Conservation (phyloP, 495 filamentous ascomycete genomes). For the Talaromyces stipitatus region DNA sequence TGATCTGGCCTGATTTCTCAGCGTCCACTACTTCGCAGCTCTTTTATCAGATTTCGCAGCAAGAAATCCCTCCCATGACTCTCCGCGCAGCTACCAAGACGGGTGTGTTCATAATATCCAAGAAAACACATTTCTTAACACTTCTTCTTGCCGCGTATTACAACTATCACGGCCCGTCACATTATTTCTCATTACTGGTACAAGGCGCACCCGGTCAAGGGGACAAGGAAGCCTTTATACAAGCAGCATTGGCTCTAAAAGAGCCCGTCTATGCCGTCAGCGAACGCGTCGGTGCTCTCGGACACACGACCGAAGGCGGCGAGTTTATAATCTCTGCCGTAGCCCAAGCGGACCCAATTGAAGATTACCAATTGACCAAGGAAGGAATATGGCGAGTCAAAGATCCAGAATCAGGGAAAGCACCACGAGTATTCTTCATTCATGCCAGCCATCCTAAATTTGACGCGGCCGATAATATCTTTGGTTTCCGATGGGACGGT, state of each 20-base stretch:
- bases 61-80: conserved; percentile 30
- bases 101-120: conserved; percentile 51
- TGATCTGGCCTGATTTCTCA: conserved; percentile 61
- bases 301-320: conserved; percentile 23
- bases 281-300: conserved; percentile 31
- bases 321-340: conserved; percentile 31
- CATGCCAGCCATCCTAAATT: conserved; percentile 50
- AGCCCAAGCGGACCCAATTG: conserved; percentile 39
- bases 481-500: conserved; percentile 31
- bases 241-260: conserved; percentile 43
- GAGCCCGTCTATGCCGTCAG: conserved; percentile 45
- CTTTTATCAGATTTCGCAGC: conserved; percentile 47
- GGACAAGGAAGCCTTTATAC: conserved; percentile 59
- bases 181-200: conserved; percentile 51
- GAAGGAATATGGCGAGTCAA: conserved; percentile 31
- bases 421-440: conserved; percentile 40
- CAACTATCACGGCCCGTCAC: conserved; percentile 51
- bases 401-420: conserved; percentile 21
- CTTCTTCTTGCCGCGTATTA: conserved; percentile 56
- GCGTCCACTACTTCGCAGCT: conserved; percentile 39
- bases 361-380: conserved; percentile 32
- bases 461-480: conserved; percentile 40
- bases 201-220: conserved; percentile 52
- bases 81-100: conserved; percentile 43
- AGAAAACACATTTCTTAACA: conserved; percentile 42